Percentiles rank a stretch among this genome's conserved stretches.
phyloP scores from a whole-genome alignment of 2,329 filamentous ascomycete genomes.

The Fusarium sp. region DNA sequence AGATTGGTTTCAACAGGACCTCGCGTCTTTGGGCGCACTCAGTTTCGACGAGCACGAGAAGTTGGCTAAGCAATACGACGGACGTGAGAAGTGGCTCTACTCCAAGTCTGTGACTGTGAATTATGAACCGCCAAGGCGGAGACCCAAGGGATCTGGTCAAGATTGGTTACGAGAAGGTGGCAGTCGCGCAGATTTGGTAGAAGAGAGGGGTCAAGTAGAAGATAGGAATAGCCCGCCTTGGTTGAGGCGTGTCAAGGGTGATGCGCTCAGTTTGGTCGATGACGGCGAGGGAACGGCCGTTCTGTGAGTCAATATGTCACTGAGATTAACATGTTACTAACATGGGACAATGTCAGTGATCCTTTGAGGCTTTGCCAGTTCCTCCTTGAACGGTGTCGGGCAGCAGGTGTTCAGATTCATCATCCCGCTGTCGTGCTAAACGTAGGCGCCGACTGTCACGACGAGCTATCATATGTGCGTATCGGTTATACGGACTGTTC shows the following conservation, averaged over 20 bases:
- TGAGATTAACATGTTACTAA: constrained; percentile 7
- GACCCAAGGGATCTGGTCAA: constrained; percentile 56
- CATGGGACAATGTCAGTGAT: constrained; percentile 60
- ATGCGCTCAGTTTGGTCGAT: constrained; percentile 70
- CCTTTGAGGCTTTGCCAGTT: constrained; percentile 74
- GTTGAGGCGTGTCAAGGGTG: constrained; percentile 58
- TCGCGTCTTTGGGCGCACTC: constrained; percentile 69
- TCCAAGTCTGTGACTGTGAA: constrained; percentile 67
- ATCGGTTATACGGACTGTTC: constrained; percentile 59
- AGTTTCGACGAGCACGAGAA: constrained; percentile 75
- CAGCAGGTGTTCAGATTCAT: constrained; percentile 72
- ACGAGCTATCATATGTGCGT: constrained; percentile 63
- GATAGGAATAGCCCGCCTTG: constrained; percentile 50
- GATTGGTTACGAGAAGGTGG: constrained; percentile 75
- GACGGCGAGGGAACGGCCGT: constrained; percentile 70
- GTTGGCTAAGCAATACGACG: constrained; percentile 69
- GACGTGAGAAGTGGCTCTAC: constrained; percentile 64
- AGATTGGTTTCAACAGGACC: constrained; percentile 74
- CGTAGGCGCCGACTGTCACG: constrained; percentile 61
- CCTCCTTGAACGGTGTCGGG: constrained; percentile 67
- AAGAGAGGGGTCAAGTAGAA: constrained; percentile 47
- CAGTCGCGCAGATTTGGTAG: constrained; percentile 66
- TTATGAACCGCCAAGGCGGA: constrained; percentile 53
- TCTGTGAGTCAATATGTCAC: constrained; percentile 59
- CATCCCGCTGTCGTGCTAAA: constrained; percentile 69